A percentile compares a stretch with the other conserved stretches of the same genome.
Conservation (phyloP, 2,329 filamentous ascomycete species). For the Thyridium curvatum region DNA sequence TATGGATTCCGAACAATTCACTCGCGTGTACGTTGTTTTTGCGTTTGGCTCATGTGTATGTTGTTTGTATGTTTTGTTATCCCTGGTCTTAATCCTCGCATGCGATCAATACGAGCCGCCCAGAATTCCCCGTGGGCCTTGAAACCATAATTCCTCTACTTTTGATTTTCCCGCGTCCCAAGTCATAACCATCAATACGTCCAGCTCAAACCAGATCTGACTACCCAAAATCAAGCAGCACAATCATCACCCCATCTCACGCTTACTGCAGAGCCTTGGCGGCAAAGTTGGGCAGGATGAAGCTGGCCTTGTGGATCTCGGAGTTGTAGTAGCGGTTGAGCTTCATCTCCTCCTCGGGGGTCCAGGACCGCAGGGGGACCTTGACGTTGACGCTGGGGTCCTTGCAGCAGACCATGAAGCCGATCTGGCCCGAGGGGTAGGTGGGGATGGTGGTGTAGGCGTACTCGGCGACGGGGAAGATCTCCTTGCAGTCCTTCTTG, state of each 20-base stretch:
- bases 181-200: no score
- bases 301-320: slow-evolving; percentile 92
- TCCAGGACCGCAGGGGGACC: slow-evolving; percentile 77
- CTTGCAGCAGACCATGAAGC: slow-evolving; percentile 99
- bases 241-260: neutral
- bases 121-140: no score
- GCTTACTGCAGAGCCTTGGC: slow-evolving; percentile 62
- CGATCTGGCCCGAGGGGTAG: slow-evolving; percentile 97
- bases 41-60: no score
- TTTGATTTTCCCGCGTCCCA: no score
- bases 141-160: no score
- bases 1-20: no score
- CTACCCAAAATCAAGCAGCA: neutral
- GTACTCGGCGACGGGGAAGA: slow-evolving; percentile 97
- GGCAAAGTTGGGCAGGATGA: slow-evolving; percentile 90
- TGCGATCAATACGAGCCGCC: no score
- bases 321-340: slow-evolving; percentile 96
- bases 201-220: neutral
- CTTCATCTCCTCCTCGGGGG: slow-evolving; percentile 82
- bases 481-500: slow-evolving; percentile 92
- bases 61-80: no score
- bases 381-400: slow-evolving; percentile 77
- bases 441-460: slow-evolving; percentile 99
- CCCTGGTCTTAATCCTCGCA: no score
- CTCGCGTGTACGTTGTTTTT: no score